Conservation (phyloP, 1,284 basidiomycete species). For the Puccinia coronata region DNA sequence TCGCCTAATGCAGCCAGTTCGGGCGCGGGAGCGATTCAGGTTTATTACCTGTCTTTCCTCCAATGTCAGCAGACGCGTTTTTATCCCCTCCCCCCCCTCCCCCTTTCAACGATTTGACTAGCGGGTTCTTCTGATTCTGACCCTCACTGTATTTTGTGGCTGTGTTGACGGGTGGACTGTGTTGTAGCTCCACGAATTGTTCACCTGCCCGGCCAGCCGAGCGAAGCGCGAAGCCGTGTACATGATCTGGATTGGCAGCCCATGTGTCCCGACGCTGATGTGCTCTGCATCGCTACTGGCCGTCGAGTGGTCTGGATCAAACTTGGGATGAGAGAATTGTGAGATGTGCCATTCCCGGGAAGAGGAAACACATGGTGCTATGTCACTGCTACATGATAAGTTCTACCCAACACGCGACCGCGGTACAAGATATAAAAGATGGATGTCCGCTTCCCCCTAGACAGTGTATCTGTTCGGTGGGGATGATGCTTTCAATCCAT, state of each 20-base stretch:
- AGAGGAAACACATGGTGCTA: no score
- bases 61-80: conserved; percentile 24
- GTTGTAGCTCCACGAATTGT: conserved; percentile 28
- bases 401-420: no score
- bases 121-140: not conserved
- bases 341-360: no score
- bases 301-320: conserved; percentile 43
- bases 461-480: no score
- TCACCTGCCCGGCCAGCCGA: conserved; percentile 19
- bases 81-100: no score
- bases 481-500: no score
- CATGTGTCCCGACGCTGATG: conserved; percentile 14
- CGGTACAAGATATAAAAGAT: no score
- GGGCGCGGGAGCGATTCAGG: conserved; percentile 28
- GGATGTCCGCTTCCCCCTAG: no score
- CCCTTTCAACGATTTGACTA: not conserved
- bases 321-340: conserved; percentile 32
- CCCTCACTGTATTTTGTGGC: no score
- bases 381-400: no score
- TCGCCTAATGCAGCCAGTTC: conserved; percentile 35
- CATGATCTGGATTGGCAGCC: conserved; percentile 48
- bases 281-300: conserved; percentile 37
- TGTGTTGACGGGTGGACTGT: not conserved
- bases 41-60: conserved; percentile 35
- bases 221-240: conserved; percentile 22